A percentile compares a stretch with the other conserved stretches of the same genome.
These are phyloP conservation scores for Aspergillus melleus DNA, from an alignment of 2,329 filamentous ascomycete genomes.

Conservation along the genomic window DNA sequence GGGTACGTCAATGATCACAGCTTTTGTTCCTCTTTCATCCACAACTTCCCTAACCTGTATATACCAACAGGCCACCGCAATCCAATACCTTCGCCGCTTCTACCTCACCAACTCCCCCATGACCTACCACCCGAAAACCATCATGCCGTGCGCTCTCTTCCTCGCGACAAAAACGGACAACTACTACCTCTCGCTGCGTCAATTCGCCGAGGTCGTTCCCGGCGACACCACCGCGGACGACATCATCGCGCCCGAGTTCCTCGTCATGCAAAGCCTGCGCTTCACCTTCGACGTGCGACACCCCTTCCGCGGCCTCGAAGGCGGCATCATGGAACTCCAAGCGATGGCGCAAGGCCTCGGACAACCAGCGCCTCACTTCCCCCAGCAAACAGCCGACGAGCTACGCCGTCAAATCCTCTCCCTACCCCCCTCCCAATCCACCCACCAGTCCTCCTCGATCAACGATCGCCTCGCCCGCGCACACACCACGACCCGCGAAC, in stretches of 20 bases:
- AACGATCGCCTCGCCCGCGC: constrained; percentile 58
- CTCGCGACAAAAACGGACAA: constrained; percentile 93
- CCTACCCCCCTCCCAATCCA: constrained; percentile 26
- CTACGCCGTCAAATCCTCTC: constrained; percentile 31
- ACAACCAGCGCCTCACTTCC: constrained; percentile 30
- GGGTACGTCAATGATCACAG: constrained; percentile 43
- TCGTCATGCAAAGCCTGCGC: constrained; percentile 85
- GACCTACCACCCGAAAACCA: constrained; percentile 89
- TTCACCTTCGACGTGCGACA: constrained; percentile 94
- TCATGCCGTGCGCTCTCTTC: constrained; percentile 88
- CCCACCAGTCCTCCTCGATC: constrained; percentile 29
- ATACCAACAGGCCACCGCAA: constrained; percentile 66
- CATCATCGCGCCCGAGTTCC: constrained; percentile 86
- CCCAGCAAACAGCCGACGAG: constrained; percentile 30
- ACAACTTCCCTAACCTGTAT: neutral
- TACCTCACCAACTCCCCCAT: constrained; percentile 94
- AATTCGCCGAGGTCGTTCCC: constrained; percentile 69
- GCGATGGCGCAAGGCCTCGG: constrained; percentile 64
- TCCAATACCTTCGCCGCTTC: constrained; percentile 89
- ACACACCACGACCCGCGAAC: constrained; percentile 69
- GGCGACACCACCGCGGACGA: constrained; percentile 74
- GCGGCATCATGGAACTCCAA: constrained; percentile 78
- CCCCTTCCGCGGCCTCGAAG: constrained; percentile 84
- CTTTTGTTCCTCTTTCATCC: neutral
- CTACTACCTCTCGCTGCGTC: constrained; percentile 66